Percentiles rank a stretch among this genome's conserved stretches.
These are phyloP conservation scores for Saururus chinensis DNA, from an alignment of 164 flowering plant species.

Conservation along the genomic window DNA sequence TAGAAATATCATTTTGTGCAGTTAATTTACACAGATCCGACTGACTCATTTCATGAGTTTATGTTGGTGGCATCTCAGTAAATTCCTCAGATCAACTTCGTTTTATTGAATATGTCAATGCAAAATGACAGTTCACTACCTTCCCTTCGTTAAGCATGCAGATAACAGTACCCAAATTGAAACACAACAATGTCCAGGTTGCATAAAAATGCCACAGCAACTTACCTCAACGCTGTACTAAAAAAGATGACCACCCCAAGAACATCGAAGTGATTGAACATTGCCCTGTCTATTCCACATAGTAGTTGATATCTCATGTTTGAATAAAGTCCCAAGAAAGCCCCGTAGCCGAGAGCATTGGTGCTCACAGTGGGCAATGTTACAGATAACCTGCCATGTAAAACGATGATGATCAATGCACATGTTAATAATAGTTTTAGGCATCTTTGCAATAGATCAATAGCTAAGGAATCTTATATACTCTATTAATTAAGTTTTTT, in stretches of 20 bases:
- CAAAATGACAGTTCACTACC: no score
- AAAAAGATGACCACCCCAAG: conserved; percentile 68
- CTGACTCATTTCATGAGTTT: no score
- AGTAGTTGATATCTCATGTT: conserved; percentile 74
- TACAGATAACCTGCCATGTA: conserved; percentile 59
- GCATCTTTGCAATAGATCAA: background rate
- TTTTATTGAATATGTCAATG: no score
- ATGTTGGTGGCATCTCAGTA: no score
- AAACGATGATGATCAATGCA: background rate
- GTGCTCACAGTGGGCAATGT: conserved; percentile 62
- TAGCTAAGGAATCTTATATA: background rate
- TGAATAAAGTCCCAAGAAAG: conserved; percentile 85
- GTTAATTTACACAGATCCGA: no score
- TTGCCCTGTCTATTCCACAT: conserved; percentile 69
- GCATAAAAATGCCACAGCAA: background rate
- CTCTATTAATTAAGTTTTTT: no score
- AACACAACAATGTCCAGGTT: background rate
- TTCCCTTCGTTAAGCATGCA: background rate
- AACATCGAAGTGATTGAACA: conserved; percentile 70
- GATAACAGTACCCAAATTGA: no score
- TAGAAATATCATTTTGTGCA: no score
- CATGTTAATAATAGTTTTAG: no score
- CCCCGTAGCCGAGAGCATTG: conserved; percentile 84
- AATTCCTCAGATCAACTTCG: no score
- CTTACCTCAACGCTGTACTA: conserved; percentile 71